Base-by-base conservation (phyloP, 768 basidiomycete genomes). In the Amanita rubescens region DNA sequence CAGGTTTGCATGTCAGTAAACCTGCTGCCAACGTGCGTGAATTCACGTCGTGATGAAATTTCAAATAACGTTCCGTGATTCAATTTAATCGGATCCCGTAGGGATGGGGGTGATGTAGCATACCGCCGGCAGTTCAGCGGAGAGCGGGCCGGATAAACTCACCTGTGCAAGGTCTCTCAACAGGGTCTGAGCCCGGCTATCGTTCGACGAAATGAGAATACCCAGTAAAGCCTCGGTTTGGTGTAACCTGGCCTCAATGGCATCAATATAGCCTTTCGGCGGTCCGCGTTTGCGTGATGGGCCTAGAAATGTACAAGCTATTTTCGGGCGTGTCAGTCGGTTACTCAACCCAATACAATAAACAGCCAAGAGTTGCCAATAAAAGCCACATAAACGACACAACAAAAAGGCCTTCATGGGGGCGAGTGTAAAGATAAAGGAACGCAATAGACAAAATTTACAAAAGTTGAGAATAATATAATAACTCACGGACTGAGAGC, bases 261-360 rank as follows among this genome's bases (percentile, higher is more conserved):
- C 91, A 62, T 94, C 91, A 63, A 95, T 94, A 73, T 95, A 95
- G 1, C 92, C 92, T 63, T 90, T 91, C n/a, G 90, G 88, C 3
- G 88, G 87, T 2, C 91, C 91, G 58, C 91, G 85, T 64, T 87
- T 87, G 59, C 85, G 79, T 11, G 87, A 88, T 7, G 86, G 86
- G 2, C 85, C 85, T 37, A 89, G 74, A 67, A 87, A 89, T 0
- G 88, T 88, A 63, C 87, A 90, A 17, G 80, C 85, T 88, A 63
- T 25, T 54, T 37, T 19, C n/a, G n/a, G n/a, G 30, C 30, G 27
- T 20, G 15, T 20, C 14, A 15, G 51, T 51, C 34, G 34, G 33
- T 37, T 19, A 20, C 33, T 33, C 33, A 12, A 49, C 20, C 24
- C n/a, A 25, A 14, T 14, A 17, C 25, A 14, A 8, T 20, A 51